A percentile compares a stretch with the other conserved stretches of the same genome.
These are phyloP conservation scores for Oidiodendron maius DNA, from an alignment of 495 filamentous ascomycete genomes.

Conservation along the genomic window DNA sequence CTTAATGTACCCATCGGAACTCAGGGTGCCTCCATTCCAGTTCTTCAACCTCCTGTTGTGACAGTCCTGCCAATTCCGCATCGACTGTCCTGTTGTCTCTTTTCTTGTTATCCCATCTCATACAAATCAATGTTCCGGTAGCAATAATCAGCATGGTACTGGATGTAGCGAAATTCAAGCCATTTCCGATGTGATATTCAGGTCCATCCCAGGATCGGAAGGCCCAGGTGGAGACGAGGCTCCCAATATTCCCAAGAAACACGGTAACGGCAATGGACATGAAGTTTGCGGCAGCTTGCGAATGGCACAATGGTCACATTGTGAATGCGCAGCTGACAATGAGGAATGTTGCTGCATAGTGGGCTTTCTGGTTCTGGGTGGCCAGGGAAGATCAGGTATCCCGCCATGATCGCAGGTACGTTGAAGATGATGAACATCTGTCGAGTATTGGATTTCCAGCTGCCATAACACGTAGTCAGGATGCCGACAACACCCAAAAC, in stretches of 20 bases:
- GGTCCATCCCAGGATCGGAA: constrained; percentile 61
- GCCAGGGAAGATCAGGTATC: constrained; percentile 72
- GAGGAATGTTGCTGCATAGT: constrained; percentile 70
- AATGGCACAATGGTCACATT: constrained; percentile 57
- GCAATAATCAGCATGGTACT: constrained; percentile 44
- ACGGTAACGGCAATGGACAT: constrained; percentile 62
- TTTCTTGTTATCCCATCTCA: constrained; percentile 56
- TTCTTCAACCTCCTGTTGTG: constrained; percentile 52
- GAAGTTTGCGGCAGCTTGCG: constrained; percentile 63
- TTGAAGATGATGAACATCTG: constrained; percentile 60
- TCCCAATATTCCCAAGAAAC: constrained; percentile 70
- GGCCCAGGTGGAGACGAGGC: constrained; percentile 64
- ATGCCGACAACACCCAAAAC: constrained; percentile 64
- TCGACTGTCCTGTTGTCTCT: constrained; percentile 48
- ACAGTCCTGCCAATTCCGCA: constrained; percentile 48
- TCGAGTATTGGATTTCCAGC: constrained; percentile 49
- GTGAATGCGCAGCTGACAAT: constrained; percentile 64
- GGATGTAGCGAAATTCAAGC: constrained; percentile 60
- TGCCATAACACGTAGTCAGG: constrained; percentile 53
- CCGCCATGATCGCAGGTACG: constrained; percentile 53
- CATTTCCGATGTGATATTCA: constrained; percentile 68
- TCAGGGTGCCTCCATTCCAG: constrained; percentile 69
- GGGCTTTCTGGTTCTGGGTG: constrained; percentile 39
- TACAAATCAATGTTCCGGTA: constrained; percentile 47
- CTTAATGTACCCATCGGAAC: too few relatives aligned